Percentiles rank a stretch among this genome's conserved stretches.
phyloP scores from a whole-genome alignment of 441 rosid species.

The Lagerstroemia fauriei region DNA sequence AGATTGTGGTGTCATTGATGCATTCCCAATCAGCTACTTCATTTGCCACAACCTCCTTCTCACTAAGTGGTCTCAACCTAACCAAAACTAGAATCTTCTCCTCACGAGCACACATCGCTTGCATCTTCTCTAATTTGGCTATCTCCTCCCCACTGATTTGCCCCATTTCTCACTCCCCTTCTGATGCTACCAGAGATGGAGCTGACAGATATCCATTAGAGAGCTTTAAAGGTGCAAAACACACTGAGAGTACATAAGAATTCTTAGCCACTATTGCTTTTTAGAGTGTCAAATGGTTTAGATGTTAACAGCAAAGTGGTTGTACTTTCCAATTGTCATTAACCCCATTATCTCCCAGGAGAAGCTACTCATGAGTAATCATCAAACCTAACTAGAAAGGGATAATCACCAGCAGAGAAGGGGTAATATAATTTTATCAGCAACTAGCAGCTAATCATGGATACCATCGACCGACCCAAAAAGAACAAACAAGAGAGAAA shows the following conservation, averaged over 20 bases:
- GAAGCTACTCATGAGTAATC: conserved; percentile 45
- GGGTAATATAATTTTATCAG: conserved; percentile 37
- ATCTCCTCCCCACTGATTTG: conserved; percentile 22
- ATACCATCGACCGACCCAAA: conserved; percentile 35
- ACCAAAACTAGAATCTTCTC: conserved; percentile 81
- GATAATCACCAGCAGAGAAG: conserved; percentile 32
- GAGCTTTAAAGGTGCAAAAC: conserved; percentile 14
- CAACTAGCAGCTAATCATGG: conserved; percentile 34
- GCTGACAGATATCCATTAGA: conserved; percentile 22
- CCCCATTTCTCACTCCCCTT: conserved; percentile 16
- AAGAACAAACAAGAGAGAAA: conserved; percentile 15
- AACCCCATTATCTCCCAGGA: conserved; percentile 43
- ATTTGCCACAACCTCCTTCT: conserved; percentile 62
- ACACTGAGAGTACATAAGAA: conserved; percentile 14
- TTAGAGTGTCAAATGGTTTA: conserved; percentile 36
- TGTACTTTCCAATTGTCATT: conserved; percentile 36
- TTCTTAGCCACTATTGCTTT: conserved; percentile 37
- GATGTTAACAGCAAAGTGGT: conserved; percentile 42
- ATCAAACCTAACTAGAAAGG: conserved; percentile 49
- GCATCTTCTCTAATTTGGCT: conserved; percentile 43
- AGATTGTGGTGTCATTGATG: conserved; percentile 58
- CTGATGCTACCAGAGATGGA: conserved; percentile 8
- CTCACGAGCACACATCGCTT: conserved; percentile 41
- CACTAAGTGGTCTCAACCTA: conserved; percentile 78
- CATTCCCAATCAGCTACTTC: conserved; percentile 91